A percentile compares a stretch with the other conserved stretches of the same genome.
Conservation (phyloP, 257 asterid species). For the Linaria vulgaris region DNA sequence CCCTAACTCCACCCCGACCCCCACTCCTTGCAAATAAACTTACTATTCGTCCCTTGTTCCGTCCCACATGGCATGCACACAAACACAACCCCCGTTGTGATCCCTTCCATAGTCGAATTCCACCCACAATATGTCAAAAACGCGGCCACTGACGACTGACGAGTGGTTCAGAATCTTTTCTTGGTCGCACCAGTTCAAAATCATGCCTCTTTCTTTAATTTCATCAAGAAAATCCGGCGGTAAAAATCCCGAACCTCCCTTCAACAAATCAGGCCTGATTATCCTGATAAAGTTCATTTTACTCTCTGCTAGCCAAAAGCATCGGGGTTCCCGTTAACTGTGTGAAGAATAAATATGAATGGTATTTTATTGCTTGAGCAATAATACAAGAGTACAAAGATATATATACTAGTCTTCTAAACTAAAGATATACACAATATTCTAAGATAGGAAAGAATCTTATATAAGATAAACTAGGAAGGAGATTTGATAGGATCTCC, state of each 20-base stretch:
- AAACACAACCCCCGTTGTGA: slow-evolving; percentile 21
- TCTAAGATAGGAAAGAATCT: too few relatives aligned
- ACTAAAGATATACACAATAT: too few relatives aligned
- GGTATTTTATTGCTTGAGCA: too few relatives aligned
- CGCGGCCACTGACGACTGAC: slow-evolving; percentile 22
- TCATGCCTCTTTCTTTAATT: slow-evolving; percentile 19
- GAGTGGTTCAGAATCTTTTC: slow-evolving; percentile 22
- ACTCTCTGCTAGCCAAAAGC: slow-evolving; percentile 21
- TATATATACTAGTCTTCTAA: too few relatives aligned
- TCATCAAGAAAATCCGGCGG: slow-evolving; percentile 13
- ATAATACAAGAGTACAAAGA: too few relatives aligned
- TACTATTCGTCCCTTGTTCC: slow-evolving; percentile 19
- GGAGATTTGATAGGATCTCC: too few relatives aligned
- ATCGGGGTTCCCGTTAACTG: slow-evolving; percentile 5
- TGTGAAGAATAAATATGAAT: too few relatives aligned
- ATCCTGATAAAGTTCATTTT: slow-evolving; percentile 26
- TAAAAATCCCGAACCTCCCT: slow-evolving; percentile 1
- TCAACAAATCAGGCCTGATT: slow-evolving; percentile 21
- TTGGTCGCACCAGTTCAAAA: slow-evolving; percentile 26
- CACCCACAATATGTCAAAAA: slow-evolving; percentile 27
- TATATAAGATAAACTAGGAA: too few relatives aligned
- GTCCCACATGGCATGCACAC: slow-evolving; percentile 21
- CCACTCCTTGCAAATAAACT: slow-evolving; percentile 20
- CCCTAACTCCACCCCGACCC: slow-evolving; percentile 16
- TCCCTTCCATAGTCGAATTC: slow-evolving; percentile 23